Evolutionary conservation across 352 stramenopile species (phyloP).

Genomic region (Achlya hypogyna): DNA sequence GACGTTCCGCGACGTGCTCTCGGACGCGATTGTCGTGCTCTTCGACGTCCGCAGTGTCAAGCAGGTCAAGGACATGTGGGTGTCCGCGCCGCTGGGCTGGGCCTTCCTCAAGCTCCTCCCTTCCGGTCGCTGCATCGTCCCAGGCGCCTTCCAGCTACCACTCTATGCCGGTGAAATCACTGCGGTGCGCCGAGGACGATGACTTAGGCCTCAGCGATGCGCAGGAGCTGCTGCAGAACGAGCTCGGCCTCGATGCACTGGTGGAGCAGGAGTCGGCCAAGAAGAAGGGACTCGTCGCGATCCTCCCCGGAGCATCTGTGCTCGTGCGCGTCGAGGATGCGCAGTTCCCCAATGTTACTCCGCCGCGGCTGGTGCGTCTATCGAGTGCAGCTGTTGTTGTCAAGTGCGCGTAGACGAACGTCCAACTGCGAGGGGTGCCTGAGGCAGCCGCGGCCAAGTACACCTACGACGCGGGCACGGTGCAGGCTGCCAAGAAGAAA

Average conservation of each 20-base stretch:
- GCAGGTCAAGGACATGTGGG: constrained; percentile 30
- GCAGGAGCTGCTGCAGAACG: constrained; percentile 32
- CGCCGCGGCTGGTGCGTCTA: constrained; percentile 34
- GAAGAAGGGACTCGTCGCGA: constrained; percentile 28
- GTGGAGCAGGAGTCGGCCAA: constrained; percentile 36
- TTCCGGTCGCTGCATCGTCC: constrained; percentile 26
- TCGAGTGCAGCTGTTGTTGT: not conserved
- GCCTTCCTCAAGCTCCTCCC: constrained; percentile 47
- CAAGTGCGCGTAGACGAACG: constrained; percentile 16
- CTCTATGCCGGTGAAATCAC: constrained; percentile 55
- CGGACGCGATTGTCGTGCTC: constrained; percentile 31
- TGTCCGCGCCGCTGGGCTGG: constrained; percentile 47
- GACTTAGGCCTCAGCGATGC: not conserved
- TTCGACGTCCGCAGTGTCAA: constrained; percentile 47
- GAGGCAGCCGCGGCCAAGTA: constrained; percentile 33
- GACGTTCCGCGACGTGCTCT: constrained; percentile 34
- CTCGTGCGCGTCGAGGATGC: constrained; percentile 58
- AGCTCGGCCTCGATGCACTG: constrained; percentile 19
- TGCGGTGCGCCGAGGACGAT: constrained; percentile 28
- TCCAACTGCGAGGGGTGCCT: constrained; percentile 36
- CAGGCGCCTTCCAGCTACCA: constrained; percentile 42
- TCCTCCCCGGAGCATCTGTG: constrained; percentile 40
- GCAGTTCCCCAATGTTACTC: constrained; percentile 31
- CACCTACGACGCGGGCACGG: constrained; percentile 37
- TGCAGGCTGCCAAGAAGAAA: constrained; percentile 50